Base-by-base conservation (phyloP, 306 rosid genomes). In the Quercus rubra region DNA sequence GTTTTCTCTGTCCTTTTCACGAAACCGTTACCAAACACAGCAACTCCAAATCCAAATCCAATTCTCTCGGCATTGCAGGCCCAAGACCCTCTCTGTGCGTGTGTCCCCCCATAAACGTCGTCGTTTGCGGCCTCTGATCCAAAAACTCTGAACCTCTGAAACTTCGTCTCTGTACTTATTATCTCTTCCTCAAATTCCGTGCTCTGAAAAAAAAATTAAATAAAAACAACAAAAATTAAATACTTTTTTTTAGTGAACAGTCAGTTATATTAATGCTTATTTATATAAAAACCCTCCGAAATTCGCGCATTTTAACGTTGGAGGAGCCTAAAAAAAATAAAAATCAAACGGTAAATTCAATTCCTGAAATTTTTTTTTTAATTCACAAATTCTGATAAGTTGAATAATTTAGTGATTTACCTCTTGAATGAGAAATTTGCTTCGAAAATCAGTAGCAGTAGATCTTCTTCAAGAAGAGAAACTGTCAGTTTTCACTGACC, bases 1-100 rank as follows among this genome's bases (percentile, higher is more conserved):
- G 77, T 78, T 31, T 46, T 12, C 62, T 35, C 20, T 31, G 83
- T 91, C 81, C 55, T 67, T 87, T 83, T 80, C 89, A 77, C 73
- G 19, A 75, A 70, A 62, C 79, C 64, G 79, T 80, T 66, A 20
- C 61, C 56, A 54, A 71, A 77, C 51, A 9, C 46, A 56, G 67
- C 25, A 56, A 25, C 31, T 64, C 67, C 59, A 63, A 55, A 21
- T 33, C 19, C 21, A 62, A 55, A 28, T 41, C 19, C 21, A 35
- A 54, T 64, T 82, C 69, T 54, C 21, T 55, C 66, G 13, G 58
- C 43, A 38, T 35, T 74, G 79, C 76, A 33, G 56, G 63, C 52
- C 20, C 3, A 27, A 27, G 68, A 71, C 43, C 23, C 23, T 23
- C 23, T 49, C n/a, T 11, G 70, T 23, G 68, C 38, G 21, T 1